Percentiles rank a stretch among this genome's conserved stretches.
Evolutionary conservation across 352 stramenopile species (phyloP).

Genomic region (Thalassiosira sp.): DNA sequence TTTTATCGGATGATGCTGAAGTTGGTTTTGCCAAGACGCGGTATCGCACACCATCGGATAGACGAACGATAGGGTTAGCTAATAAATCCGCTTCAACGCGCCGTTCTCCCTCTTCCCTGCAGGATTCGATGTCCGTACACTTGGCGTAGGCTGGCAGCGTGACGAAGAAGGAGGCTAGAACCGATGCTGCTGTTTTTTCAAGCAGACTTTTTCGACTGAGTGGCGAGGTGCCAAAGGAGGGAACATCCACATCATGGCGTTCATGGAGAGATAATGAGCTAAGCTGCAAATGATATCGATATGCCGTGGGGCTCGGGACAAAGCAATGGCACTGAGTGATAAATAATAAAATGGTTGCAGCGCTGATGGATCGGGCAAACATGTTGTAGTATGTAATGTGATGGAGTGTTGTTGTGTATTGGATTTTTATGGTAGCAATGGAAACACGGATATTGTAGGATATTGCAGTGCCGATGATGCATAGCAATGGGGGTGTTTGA

Average conservation of each 20-base stretch:
- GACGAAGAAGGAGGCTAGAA: not conserved
- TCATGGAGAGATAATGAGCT: not conserved
- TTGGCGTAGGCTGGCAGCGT: constrained; percentile 28
- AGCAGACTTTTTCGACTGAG: not conserved
- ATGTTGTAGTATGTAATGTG: no score
- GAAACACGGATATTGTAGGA: no score
- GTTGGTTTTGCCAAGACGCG: constrained; percentile 31
- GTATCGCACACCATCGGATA: constrained; percentile 49
- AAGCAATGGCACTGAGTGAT: not conserved
- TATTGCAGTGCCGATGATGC: no score
- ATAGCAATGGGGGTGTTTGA: no score
- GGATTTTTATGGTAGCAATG: no score
- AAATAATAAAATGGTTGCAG: not conserved
- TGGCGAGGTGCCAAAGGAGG: not conserved
- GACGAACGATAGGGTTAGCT: constrained; percentile 38
- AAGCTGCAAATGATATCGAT: not conserved
- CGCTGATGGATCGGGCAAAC: not conserved
- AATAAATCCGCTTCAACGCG: constrained; percentile 48
- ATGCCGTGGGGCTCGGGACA: not conserved
- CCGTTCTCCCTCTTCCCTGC: constrained; percentile 59
- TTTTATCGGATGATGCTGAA: not conserved
- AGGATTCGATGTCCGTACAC: constrained; percentile 68
- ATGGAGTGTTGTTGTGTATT: no score
- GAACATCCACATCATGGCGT: not conserved
- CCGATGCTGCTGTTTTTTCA: not conserved